Conservation (phyloP, 2,329 filamentous ascomycete genomes). For the Phialophora expanda region DNA sequence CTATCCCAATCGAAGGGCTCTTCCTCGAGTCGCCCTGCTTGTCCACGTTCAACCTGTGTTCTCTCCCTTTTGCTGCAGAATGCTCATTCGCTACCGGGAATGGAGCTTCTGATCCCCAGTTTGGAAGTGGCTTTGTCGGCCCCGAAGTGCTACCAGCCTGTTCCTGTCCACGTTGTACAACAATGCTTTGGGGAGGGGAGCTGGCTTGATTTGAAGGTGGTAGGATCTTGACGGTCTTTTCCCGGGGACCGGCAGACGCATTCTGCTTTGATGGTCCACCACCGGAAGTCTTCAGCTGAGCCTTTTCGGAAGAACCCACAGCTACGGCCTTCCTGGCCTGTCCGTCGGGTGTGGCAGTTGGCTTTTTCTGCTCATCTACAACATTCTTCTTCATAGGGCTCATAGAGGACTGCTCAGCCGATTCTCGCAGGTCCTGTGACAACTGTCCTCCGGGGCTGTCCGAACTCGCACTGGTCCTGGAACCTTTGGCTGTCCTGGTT, state of each 20-base stretch:
- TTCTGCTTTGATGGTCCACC: constrained; percentile 1
- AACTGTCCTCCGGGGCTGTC: constrained; percentile 38
- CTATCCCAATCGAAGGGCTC: constrained; percentile 23
- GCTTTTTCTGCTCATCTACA: constrained; percentile 9
- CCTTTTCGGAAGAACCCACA: neutral
- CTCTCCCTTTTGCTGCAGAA: neutral
- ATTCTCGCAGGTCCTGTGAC: constrained; percentile 33
- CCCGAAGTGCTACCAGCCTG: neutral
- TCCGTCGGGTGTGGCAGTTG: constrained; percentile 2
- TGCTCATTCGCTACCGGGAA: neutral
- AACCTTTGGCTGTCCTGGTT: constrained; percentile 4
- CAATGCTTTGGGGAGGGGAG: neutral
- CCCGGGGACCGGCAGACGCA: constrained; percentile 1
- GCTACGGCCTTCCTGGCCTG: constrained; percentile 10
- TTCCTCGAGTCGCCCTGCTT: constrained; percentile 15
- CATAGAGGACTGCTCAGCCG: constrained; percentile 13
- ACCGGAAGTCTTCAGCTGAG: neutral
- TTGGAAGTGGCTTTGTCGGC: constrained; percentile 16
- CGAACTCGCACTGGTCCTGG: constrained; percentile 14
- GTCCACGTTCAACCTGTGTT: constrained; percentile 9
- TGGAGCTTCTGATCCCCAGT: constrained; percentile 21
- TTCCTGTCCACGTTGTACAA: constrained; percentile 13
- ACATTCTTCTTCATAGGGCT: constrained; percentile 12
- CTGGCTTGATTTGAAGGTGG: neutral
- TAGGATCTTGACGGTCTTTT: constrained; percentile 1